Evolutionary conservation across 306 rosid genomes (phyloP), one percentile per base, ranked within the genome.

Genomic region (Fragaria vesca): DNA sequence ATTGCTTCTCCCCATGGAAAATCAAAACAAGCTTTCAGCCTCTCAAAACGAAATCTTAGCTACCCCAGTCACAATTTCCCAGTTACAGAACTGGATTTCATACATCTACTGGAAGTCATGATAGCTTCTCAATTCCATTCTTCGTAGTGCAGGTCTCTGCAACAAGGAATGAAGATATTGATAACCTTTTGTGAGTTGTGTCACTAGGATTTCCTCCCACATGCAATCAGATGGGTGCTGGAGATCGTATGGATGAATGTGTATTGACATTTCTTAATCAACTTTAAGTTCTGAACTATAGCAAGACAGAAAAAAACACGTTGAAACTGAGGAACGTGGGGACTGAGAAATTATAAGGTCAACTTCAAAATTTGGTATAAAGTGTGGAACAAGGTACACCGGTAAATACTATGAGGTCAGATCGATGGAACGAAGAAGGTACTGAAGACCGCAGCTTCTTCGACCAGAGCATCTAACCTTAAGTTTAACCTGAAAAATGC

Each of bases 121-220:
- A 43, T 6, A 43, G 9, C 47, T 43, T 43, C 47, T 43, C 47
- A 43, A 9, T 43, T 43, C 47, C 47, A 7, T 7, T 43, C 11
- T 43, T 43, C 47, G 47, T 43, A 43, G 40, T 62, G 67, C 20
- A 26, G 38, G 3, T 12, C 0, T 13, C 40, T 4, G 15, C 18
- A 26, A 17, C 10, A 30, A 62, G 67, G 42, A 62, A 62, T 62
- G 18, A 28, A 12, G 18, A 9, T 36, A 36, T 36, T 46, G n/a
- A 18, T 45, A 0, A 7, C 20, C 43, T 28, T 28, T 28, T 28
- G 30, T 28, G 30, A 28, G 30, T 42, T 61, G 69, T 40, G 24
- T 73, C 77, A 21, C 72, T 66, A 8, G 72, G 77, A n/a, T 72
- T 72, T 50, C 15, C 78, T 71, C 61, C 32, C 42, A 72, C 62